Percentiles rank a stretch among this genome's conserved stretches.
Conservation (phyloP, 2,329 filamentous ascomycete genomes). For the Aspergillus fructus region DNA sequence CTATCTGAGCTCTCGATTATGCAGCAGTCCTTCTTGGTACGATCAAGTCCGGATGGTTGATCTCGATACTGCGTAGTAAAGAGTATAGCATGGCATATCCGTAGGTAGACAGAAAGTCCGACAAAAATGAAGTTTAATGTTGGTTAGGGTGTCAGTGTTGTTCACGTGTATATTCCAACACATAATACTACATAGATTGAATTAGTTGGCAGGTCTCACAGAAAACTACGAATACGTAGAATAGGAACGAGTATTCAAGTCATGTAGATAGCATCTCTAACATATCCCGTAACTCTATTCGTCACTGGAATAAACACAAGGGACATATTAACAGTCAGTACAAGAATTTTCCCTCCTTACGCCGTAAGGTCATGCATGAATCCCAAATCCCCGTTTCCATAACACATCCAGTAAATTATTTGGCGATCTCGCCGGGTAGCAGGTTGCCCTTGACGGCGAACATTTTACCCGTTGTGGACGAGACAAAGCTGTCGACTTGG, state of each 20-base stretch:
- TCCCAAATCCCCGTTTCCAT: conserved; percentile 29
- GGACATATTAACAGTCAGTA: conserved; percentile 41
- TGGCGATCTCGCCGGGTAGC: conserved; percentile 54
- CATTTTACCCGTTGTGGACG: conserved; percentile 92
- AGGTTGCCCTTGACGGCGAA: conserved; percentile 82
- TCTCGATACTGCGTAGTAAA: too few species aligned
- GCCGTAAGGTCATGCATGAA: conserved; percentile 45
- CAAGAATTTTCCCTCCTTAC: conserved; percentile 42
- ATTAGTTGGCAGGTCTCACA: too few species aligned
- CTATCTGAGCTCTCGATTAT: neutral
- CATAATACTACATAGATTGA: too few species aligned
- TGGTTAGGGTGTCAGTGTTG: too few species aligned
- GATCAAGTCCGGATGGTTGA: neutral
- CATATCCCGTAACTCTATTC: conserved; percentile 25
- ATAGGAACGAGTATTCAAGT: neutral
- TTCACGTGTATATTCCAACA: too few species aligned
- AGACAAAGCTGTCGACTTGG: conserved; percentile 95
- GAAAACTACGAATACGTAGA: neutral
- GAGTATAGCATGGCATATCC: too few species aligned
- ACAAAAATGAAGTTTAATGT: too few species aligned
- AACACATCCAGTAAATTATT: conserved; percentile 29
- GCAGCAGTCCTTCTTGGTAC: neutral
- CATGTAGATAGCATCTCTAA: conserved; percentile 5
- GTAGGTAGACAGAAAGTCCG: too few species aligned
- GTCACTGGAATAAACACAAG: conserved; percentile 33